These are phyloP conservation scores for Saccharomycopsis sp. DNA, from an alignment of 805 yeast genomes.

Conservation along the genomic window DNA sequence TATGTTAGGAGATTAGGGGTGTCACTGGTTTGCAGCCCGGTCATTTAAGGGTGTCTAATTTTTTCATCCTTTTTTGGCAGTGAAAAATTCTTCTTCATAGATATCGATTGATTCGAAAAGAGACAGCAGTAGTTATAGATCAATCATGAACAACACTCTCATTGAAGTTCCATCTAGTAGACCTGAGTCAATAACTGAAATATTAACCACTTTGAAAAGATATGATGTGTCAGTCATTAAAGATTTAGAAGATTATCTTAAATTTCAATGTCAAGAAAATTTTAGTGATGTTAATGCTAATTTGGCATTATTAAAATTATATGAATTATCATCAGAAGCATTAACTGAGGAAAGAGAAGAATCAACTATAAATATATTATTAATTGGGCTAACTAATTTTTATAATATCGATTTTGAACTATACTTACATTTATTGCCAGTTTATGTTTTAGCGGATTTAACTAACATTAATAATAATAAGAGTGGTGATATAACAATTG, in stretches of 20 bases:
- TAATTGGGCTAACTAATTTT: slow-evolving; percentile 37
- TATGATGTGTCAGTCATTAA: slow-evolving; percentile 38
- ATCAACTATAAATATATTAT: slow-evolving; percentile 32
- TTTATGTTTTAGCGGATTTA: slow-evolving; percentile 14
- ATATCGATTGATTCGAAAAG: too few relatives aligned
- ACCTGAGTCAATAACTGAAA: slow-evolving; percentile 35
- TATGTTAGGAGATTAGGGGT: too few relatives aligned
- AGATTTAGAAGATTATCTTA: slow-evolving; percentile 39
- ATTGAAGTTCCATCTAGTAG: slow-evolving; percentile 31
- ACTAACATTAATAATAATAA: background rate
- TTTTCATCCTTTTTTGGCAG: background rate
- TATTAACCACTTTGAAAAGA: slow-evolving; percentile 36
- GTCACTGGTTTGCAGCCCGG: too few relatives aligned
- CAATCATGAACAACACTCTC: slow-evolving; percentile 28
- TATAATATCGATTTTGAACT: slow-evolving; percentile 37
- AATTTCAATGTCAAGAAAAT: slow-evolving; percentile 31
- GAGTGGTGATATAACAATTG: slow-evolving; percentile 4
- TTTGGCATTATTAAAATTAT: slow-evolving; percentile 40
- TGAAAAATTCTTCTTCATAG: background rate
- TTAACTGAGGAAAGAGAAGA: slow-evolving; percentile 32
- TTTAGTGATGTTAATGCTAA: slow-evolving; percentile 38
- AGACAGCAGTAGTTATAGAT: background rate
- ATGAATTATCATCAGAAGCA: slow-evolving; percentile 31
- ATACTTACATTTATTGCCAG: slow-evolving; percentile 39
- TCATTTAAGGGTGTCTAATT: background rate